phyloP scores from a whole-genome alignment of 768 basidiomycete species.

The Coprinopsis cinerea region DNA sequence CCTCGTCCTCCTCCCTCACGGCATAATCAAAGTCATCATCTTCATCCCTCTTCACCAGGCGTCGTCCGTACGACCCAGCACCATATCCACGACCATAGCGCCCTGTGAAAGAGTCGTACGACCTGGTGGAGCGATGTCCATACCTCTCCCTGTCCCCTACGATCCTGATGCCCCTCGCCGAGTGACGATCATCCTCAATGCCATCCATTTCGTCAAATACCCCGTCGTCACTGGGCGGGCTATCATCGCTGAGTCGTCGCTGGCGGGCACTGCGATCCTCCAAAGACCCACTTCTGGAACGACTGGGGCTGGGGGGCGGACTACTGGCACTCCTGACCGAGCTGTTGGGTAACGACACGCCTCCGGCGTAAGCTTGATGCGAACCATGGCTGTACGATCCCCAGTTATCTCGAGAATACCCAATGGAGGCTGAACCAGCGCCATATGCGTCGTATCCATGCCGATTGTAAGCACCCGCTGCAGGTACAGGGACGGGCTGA shows the following conservation, averaged over 20 bases:
- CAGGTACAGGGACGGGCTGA: slow-evolving; percentile 42
- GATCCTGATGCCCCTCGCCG: slow-evolving; percentile 24
- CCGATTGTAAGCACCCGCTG: slow-evolving; percentile 22
- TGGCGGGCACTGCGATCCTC: neutral
- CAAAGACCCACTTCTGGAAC: slow-evolving; percentile 7
- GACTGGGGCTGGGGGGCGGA: slow-evolving; percentile 3
- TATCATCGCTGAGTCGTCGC: slow-evolving; percentile 4
- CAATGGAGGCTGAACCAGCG: neutral
- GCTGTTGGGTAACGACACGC: slow-evolving; percentile 8
- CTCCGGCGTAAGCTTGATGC: neutral
- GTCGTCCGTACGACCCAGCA: slow-evolving; percentile 16
- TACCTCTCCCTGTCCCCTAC: slow-evolving; percentile 14
- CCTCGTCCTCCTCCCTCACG: slow-evolving; percentile 44
- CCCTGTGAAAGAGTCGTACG: slow-evolving; percentile 13
- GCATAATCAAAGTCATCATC: slow-evolving; percentile 34
- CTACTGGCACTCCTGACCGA: slow-evolving; percentile 8
- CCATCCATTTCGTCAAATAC: slow-evolving; percentile 27
- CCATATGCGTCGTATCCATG: slow-evolving; percentile 9
- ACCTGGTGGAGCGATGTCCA: slow-evolving; percentile 14
- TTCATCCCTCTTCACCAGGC: slow-evolving; percentile 36
- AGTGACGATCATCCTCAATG: slow-evolving; percentile 9
- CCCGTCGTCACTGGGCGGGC: slow-evolving; percentile 23
- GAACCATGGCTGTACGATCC: slow-evolving; percentile 3
- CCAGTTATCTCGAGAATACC: neutral
- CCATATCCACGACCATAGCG: slow-evolving; percentile 3